phyloP scores from a whole-genome alignment of 495 filamentous ascomycete genomes.

The Trichocladium uniseriatum region DNA sequence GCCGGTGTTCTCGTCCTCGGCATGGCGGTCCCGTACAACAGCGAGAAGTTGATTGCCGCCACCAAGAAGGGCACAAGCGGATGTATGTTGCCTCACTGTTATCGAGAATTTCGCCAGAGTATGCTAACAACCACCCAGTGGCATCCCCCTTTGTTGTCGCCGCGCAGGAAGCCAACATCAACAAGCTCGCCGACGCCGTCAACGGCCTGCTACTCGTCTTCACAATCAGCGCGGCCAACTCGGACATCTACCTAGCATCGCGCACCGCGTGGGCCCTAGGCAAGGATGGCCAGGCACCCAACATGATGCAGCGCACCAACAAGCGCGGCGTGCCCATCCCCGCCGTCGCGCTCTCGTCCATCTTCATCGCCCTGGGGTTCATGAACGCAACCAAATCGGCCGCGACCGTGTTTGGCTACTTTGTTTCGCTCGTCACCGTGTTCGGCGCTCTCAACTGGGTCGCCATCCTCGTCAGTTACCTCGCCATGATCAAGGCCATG shows the following conservation, averaged over 20 bases:
- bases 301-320: conserved; percentile 61
- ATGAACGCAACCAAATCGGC: conserved; percentile 66
- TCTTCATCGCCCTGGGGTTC: conserved; percentile 62
- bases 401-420: conserved; percentile 67
- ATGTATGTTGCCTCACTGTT: conserved; percentile 12
- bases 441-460: conserved; percentile 79
- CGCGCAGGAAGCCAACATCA: conserved; percentile 52
- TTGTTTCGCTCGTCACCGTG: conserved; percentile 75
- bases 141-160: conserved; percentile 61
- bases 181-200: conserved; percentile 59
- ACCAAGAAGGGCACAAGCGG: conserved; percentile 37
- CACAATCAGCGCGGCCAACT: conserved; percentile 73
- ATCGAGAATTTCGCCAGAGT: too few species aligned
- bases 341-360: conserved; percentile 51
- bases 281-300: conserved; percentile 64
- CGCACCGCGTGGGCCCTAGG: conserved; percentile 74
- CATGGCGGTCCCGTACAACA: conserved; percentile 54
- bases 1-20: conserved; percentile 62
- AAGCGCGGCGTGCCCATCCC: conserved; percentile 65
- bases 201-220: conserved; percentile 75
- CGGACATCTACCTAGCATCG: conserved; percentile 71
- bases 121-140: conserved; percentile 22
- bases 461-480: conserved; percentile 73
- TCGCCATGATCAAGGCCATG: conserved; percentile 67
- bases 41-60: conserved; percentile 48